Evolutionary conservation across 2,329 filamentous ascomycete species (phyloP).

Genomic region (Trichophyton benhamiae): DNA sequence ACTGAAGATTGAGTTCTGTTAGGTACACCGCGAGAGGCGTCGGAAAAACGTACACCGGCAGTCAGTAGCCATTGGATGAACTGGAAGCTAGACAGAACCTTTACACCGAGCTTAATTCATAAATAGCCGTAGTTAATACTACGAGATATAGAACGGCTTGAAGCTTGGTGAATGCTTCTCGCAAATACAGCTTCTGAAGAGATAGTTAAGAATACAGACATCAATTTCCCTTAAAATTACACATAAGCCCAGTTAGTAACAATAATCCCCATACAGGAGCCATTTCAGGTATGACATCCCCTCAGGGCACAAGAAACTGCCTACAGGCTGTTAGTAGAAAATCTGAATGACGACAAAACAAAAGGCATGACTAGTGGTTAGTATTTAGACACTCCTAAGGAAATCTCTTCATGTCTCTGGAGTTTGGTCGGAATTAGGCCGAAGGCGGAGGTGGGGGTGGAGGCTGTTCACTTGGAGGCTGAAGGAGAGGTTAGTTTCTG

Average conservation of each 20-base stretch:
- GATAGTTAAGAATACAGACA: background rate
- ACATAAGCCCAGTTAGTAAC: background rate
- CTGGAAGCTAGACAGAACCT: too few species aligned
- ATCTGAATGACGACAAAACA: background rate
- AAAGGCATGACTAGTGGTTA: background rate
- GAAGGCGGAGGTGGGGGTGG: slow-evolving; percentile 50
- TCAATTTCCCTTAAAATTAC: slow-evolving; percentile 3
- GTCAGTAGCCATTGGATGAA: too few species aligned
- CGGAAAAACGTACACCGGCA: background rate
- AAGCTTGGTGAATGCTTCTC: background rate
- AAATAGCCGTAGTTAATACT: background rate
- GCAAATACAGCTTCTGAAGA: background rate
- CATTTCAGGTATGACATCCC: background rate
- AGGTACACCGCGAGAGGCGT: background rate
- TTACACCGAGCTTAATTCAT: too few species aligned
- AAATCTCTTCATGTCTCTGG: background rate
- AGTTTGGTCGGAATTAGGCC: background rate
- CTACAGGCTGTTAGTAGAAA: slow-evolving; percentile 1
- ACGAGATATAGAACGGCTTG: background rate
- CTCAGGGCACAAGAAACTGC: background rate
- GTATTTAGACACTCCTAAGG: background rate
- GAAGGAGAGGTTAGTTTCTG: background rate
- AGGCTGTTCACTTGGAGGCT: slow-evolving; percentile 43
- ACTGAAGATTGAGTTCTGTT: background rate
- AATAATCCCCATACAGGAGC: background rate